Base-by-base conservation (phyloP, 2,329 filamentous ascomycete species). In the Chaetomium olivaceum region DNA sequence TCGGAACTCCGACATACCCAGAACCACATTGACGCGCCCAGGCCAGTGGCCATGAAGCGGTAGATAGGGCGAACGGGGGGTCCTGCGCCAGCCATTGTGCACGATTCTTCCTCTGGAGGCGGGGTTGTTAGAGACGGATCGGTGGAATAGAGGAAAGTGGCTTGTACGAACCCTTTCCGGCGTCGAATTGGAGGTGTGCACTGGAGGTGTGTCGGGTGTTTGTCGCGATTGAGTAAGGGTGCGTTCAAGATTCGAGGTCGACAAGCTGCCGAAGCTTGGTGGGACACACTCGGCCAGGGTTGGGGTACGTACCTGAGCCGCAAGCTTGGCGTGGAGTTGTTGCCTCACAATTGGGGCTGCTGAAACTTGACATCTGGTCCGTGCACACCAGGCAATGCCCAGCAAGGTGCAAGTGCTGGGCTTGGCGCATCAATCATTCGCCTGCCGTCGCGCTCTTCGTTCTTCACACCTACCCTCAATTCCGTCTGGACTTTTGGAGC, bases 1-100 rank as follows among this genome's bases (percentile, higher is more conserved):
- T n/a, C 25, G 39, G 23, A 8, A 25, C 21, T n/a, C 8, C 12
- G 6, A 51, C 83, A 76, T 87, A 98, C 93, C 79, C 95, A 99
- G 82, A 99, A 98, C 95, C 95, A 99, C 95, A 98, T 99, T 81
- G 91, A 91, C 63, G 95, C 95, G 72, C 93, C 91, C 69, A 99
- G 84, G 68, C 89, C 91, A 54, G 92, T 97, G 56, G 91, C 94
- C 65, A 89, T 86, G 79, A 94, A 90, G 77, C 92, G 88, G 83
- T 98, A 97, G 71, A 97, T 76, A 59, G 79, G 78, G 48, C 81
- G 80, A 68, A 84, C 83, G 71, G 83, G 82, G 69, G 83, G 81
- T 72, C 68, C 67, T 48, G 43, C 64, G 61, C 73, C 75, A 68
- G 77, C 76, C 78, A 79, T 79, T 72, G 71, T 74, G 31, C 62